These are phyloP conservation scores for Metarhizium guizhouense DNA, from an alignment of 2,329 filamentous ascomycete species.

Conservation along the genomic window DNA sequence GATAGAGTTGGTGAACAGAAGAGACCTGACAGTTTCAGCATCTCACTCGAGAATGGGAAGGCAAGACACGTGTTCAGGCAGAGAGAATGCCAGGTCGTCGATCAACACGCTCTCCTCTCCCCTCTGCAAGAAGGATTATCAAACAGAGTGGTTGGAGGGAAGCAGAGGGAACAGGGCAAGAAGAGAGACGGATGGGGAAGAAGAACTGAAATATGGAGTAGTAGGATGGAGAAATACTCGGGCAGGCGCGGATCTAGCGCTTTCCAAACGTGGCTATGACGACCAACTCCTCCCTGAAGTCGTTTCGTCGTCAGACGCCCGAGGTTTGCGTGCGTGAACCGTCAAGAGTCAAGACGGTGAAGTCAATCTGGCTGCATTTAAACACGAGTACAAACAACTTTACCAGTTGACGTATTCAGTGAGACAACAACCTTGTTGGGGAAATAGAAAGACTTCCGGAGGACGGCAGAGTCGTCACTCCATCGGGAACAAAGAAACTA, in stretches of 20 bases:
- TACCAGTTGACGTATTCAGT: too few species aligned
- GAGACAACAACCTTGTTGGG: too few species aligned
- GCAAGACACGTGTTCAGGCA: not conserved
- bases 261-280: not conserved
- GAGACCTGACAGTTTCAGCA: not conserved
- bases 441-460: too few species aligned
- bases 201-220: not conserved
- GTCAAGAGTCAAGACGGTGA: too few species aligned
- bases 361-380: too few species aligned
- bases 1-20: not conserved
- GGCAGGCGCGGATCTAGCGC: not conserved
- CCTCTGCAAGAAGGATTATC: not conserved
- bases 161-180: not conserved
- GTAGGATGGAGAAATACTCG: too few species aligned
- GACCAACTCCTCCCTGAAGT: not conserved
- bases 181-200: not conserved
- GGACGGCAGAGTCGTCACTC: too few species aligned
- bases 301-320: too few species aligned
- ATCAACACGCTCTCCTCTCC: not conserved
- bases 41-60: not conserved
- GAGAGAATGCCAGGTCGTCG: not conserved
- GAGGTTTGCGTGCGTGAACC: too few species aligned
- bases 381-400: too few species aligned
- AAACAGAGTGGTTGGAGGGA: not conserved
- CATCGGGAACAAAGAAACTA: too few species aligned